Evolutionary conservation across 1,284 basidiomycete genomes (phyloP).

Genomic region (Mycosarcoma maydis): DNA sequence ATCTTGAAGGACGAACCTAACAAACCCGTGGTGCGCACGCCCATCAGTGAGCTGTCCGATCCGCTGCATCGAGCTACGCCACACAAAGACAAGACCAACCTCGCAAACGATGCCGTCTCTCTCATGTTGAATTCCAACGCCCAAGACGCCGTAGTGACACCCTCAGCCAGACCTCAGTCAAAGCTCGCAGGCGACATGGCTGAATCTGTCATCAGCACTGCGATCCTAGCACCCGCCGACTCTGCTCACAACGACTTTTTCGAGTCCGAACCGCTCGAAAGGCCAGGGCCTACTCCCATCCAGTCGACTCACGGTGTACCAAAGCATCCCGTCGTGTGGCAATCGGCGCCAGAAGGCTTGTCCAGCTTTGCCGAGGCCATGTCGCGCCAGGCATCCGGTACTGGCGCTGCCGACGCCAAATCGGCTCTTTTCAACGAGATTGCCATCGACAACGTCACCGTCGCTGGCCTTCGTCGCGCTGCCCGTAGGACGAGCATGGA

Average conservation of each 20-base stretch:
- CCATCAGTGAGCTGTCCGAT: constrained; percentile 21
- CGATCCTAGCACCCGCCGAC: not conserved
- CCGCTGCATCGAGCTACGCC: constrained; percentile 23
- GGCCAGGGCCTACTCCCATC: constrained; percentile 52
- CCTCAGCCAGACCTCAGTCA: constrained; percentile 4
- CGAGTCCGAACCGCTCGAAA: constrained; percentile 11
- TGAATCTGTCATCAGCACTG: not conserved
- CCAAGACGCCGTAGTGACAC: constrained; percentile 5
- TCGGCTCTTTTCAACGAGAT: constrained; percentile 11
- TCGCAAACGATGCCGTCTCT: constrained; percentile 5
- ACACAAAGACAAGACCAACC: not conserved
- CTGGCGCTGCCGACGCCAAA: constrained; percentile 11
- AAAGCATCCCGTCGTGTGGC: constrained; percentile 37
- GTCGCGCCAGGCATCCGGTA: constrained; percentile 28
- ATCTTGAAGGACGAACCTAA: constrained; percentile 21
- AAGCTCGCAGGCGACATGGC: constrained; percentile 15
- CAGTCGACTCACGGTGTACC: constrained; percentile 21
- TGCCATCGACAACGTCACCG: constrained; percentile 35
- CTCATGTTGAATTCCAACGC: constrained; percentile 2
- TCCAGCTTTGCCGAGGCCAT: constrained; percentile 34
- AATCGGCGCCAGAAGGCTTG: constrained; percentile 46
- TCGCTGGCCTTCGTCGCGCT: constrained; percentile 52
- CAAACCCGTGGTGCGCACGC: constrained; percentile 24
- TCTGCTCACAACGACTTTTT: not conserved
- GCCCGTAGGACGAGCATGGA: constrained; percentile 52